Conservation (phyloP, 768 basidiomycete genomes). For the Mrakia hoshinonis region DNA sequence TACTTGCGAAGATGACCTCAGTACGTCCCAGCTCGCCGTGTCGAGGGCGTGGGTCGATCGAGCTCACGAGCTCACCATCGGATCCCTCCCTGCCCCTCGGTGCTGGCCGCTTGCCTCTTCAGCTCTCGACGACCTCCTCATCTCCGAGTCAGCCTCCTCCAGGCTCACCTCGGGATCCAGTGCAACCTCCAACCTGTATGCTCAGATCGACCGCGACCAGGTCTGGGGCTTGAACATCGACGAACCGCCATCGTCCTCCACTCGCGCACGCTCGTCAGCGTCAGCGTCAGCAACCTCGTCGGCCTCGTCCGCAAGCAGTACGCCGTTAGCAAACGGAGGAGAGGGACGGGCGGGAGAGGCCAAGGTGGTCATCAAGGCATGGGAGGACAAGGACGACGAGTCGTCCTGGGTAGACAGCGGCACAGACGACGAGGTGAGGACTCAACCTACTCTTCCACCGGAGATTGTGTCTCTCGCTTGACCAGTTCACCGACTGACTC, state of each 20-base stretch:
- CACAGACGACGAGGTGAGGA: conserved; percentile 8
- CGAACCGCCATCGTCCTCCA: conserved; percentile 3
- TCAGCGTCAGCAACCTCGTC: conserved; percentile 1
- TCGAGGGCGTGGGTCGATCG: not conserved
- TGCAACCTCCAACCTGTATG: conserved; percentile 18
- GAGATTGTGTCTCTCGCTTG: not conserved
- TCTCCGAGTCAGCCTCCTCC: not conserved
- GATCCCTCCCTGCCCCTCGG: not conserved
- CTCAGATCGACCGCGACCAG: conserved; percentile 28
- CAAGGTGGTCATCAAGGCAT: conserved; percentile 25
- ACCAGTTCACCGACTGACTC: not conserved
- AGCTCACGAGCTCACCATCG: not conserved
- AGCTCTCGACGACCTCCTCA: conserved; percentile 26
- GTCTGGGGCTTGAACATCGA: conserved; percentile 27
- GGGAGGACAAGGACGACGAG: conserved; percentile 26
- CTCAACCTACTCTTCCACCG: not conserved
- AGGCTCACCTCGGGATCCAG: conserved; percentile 25
- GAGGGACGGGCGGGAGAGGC: conserved; percentile 14
- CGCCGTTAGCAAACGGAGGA: conserved; percentile 1
- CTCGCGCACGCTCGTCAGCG: not conserved
- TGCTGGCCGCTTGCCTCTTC: not conserved
- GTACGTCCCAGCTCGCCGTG: not conserved
- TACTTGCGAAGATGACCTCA: conserved; percentile 26
- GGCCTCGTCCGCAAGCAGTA: not conserved
- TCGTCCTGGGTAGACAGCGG: conserved; percentile 18